phyloP scores from a whole-genome alignment of 805 yeast species.

The Yarrowia sp. region DNA sequence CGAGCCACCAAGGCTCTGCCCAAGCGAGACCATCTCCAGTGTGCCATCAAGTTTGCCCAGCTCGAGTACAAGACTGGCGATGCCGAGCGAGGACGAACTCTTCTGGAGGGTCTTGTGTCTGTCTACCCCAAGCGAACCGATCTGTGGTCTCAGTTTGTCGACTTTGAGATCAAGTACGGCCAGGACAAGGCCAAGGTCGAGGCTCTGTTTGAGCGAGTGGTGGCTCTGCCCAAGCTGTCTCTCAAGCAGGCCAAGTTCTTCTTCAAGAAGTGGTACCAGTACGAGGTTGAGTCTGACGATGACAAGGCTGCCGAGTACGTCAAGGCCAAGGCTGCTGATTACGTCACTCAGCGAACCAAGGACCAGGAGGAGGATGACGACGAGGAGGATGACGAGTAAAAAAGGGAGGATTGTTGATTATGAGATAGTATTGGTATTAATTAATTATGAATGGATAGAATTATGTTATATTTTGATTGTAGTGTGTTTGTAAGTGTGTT shows the following conservation, averaged over 20 bases:
- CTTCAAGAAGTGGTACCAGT: conserved; percentile 89
- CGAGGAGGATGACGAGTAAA: conserved; percentile 32
- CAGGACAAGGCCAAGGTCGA: conserved; percentile 69
- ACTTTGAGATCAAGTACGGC: conserved; percentile 80
- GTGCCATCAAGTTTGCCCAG: conserved; percentile 87
- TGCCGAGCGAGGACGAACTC: conserved; percentile 90
- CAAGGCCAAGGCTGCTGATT: conserved; percentile 88
- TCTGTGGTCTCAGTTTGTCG: conserved; percentile 93
- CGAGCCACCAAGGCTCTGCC: conserved; percentile 75
- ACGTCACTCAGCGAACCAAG: conserved; percentile 51
- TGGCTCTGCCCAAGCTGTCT: conserved; percentile 66
- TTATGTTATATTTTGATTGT: neutral
- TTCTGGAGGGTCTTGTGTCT: conserved; percentile 88
- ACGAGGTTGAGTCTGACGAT: conserved; percentile 74
- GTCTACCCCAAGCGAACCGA: conserved; percentile 93
- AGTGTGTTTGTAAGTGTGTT: neutral
- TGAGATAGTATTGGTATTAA: conserved; percentile 32
- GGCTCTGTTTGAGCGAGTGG: conserved; percentile 81
- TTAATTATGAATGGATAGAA: conserved; percentile 34
- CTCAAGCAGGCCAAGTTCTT: conserved; percentile 93
- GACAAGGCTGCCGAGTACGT: conserved; percentile 78
- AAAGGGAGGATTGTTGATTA: conserved; percentile 15
- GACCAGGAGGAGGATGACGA: conserved; percentile 30
- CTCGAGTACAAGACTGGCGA: conserved; percentile 83
- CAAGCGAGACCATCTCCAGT: conserved; percentile 65